These are phyloP conservation scores for Candida yuanshanica DNA, from an alignment of 805 yeast species.

Conservation along the genomic window DNA sequence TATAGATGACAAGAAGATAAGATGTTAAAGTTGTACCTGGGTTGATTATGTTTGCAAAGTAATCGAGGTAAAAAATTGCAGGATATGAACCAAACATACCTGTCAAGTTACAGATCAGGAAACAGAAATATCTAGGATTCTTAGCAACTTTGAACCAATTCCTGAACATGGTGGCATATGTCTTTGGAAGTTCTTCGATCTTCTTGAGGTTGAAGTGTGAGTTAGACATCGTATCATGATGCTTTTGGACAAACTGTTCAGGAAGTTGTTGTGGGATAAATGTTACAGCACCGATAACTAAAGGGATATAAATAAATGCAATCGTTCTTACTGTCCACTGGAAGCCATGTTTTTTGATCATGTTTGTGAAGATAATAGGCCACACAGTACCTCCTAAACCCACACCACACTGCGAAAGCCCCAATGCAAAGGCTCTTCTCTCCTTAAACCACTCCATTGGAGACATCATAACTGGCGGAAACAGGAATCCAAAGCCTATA, in stretches of 20 bases:
- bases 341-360: slow-evolving; percentile 14
- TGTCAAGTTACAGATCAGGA: slow-evolving; percentile 13
- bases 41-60: slow-evolving; percentile 14
- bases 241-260: slow-evolving; percentile 7
- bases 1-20: slow-evolving; percentile 17
- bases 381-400: slow-evolving; percentile 46
- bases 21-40: slow-evolving; percentile 11
- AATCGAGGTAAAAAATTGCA: slow-evolving; percentile 21
- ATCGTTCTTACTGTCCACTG: slow-evolving; percentile 17
- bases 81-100: slow-evolving; percentile 22
- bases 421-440: slow-evolving; percentile 50
- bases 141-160: slow-evolving; percentile 12
- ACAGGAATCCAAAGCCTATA: slow-evolving; percentile 36
- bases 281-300: slow-evolving; percentile 9
- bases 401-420: slow-evolving; percentile 43
- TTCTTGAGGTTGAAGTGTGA: slow-evolving; percentile 11
- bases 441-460: slow-evolving; percentile 68
- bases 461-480: slow-evolving; percentile 52
- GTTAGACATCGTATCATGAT: slow-evolving; percentile 13
- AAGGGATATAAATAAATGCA: slow-evolving; percentile 19
- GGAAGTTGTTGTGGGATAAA: slow-evolving; percentile 17
- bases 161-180: slow-evolving; percentile 8
- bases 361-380: slow-evolving; percentile 20
- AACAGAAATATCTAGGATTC: slow-evolving; percentile 5
- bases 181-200: slow-evolving; percentile 8